Evolutionary conservation across 192 early-diverging fungal genomes (phyloP), one percentile per base, ranked within the genome.

Genomic region (Coemansia asiatica): DNA sequence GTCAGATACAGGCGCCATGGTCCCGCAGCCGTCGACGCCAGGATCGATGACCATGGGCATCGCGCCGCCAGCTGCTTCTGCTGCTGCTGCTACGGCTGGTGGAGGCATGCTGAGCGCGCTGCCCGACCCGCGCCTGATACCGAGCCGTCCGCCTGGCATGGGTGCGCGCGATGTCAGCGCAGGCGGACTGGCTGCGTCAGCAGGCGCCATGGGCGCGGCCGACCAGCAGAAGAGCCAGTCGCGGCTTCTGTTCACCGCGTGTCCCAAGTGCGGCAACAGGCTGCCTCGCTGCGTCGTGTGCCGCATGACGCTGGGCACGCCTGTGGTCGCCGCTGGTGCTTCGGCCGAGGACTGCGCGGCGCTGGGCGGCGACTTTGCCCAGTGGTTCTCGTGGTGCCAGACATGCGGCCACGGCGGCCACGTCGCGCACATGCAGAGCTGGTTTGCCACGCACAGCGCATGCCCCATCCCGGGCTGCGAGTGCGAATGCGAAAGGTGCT

Each of bases 301-400:
- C 61, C 73, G 69, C 15, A 67, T 78, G 73, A 81, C 75, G 36
- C 68, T 81, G 55, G 74, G 81, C 25, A 79, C 78, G 6, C 75
- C 72, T 16, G 60, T 74, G 6, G 65, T 57, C 25, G 27, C 56
- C 0, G 44, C 60, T 25, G 31, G 38, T 5, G 38, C 47, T 0
- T 23, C 54, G 10, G 36, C 60, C 29, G 69, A 58, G 33, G 49
- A 49, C 25, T 16, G 35, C 19, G 49, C 29, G 38, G 58, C 55
- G 16, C 44, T 35, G 19, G 76, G 40, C 57, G 57, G 70, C 53
- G 88, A 89, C 44, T 90, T 93, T 72, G 87, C 94, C 63, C 75
- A 87, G 44, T 99, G 95, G 95, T 99, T 97, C 71, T 96, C 94
- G 15, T 99, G 97, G 97, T 99, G 97, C 78, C 95, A 96, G 75